Evolutionary conservation across 2,329 filamentous ascomycete species (phyloP), one percentile per base, ranked within the genome.

Genomic region (Sporothrix schenckii): DNA sequence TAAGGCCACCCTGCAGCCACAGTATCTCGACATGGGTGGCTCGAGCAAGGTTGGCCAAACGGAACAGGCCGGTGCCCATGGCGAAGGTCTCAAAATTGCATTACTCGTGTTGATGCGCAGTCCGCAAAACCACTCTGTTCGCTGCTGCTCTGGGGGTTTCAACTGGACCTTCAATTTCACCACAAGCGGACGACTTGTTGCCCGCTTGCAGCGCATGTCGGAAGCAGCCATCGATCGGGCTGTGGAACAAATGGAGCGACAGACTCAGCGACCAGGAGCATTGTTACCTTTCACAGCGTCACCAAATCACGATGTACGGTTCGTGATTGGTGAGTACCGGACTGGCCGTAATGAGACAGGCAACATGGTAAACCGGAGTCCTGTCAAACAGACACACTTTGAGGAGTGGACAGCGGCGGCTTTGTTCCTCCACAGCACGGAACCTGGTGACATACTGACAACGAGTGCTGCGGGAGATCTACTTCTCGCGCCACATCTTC

Each of bases 71-170:
- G 78, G 77, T 0, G 69, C 73, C 3, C 76, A 78, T 39, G 78
- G 78, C 11, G 77, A 79, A 47, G 77, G 79, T 2, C 73, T 79
- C 47, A 77, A 78, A 56, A 49, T 77, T n/a, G 76, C 77, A 4
- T 65, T 78, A n/a, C 70, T 79, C 13, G 73, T 75, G n/a, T 69
- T 80, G 2, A 67, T 79, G 74, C 73, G 78, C 41, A 63, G 61
- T 1, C 68, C 49, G 3, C 73, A 75, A 50, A 78, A 79, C 47
- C 77, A 79, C 63, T 58, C 47, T 13, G 70, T 80, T 4, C 69
- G 72, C 2, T 79, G 76, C 68, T 52, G 65, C 14, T 74, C 76
- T 0, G 76, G 77, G 0, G 63, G 74, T 4, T 76, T 77, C 68
- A 72, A 68, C 1, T 79, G 76, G 77, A 74, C n/a, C 13, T 80